Evolutionary conservation across 1,284 basidiomycete species (phyloP).

Genomic region (Austroboletus niveus): DNA sequence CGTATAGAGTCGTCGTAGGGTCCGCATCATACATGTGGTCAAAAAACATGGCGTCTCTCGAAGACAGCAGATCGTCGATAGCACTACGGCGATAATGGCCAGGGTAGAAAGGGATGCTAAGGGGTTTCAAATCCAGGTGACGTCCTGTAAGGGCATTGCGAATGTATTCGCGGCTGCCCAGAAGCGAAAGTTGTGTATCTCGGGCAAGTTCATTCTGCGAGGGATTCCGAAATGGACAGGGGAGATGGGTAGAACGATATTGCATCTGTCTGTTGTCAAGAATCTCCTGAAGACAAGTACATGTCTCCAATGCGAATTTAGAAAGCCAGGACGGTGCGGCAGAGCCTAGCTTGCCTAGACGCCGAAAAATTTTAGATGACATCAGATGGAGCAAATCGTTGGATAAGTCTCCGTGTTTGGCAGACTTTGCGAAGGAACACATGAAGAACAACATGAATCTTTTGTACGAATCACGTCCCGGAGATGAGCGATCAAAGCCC

Average conservation of each 20-base stretch:
- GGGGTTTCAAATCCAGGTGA: not conserved
- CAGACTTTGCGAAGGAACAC: not conserved
- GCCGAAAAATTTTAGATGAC: not conserved
- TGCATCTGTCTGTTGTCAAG: not conserved
- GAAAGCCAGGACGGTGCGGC: not conserved
- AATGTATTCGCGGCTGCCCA: not conserved
- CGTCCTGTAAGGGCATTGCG: slow-evolving; percentile 4
- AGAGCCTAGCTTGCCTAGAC: not conserved
- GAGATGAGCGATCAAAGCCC: slow-evolving; percentile 7
- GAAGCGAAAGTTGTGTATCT: not conserved
- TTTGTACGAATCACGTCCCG: not conserved
- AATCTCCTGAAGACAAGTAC: not conserved
- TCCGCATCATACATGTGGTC: slow-evolving; percentile 4
- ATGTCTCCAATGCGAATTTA: not conserved
- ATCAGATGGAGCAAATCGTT: not conserved
- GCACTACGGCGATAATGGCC: not conserved
- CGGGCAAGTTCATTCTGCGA: not conserved
- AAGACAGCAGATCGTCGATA: not conserved
- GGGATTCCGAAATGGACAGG: not conserved
- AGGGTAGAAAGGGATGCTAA: slow-evolving; percentile 10
- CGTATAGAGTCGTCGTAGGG: slow-evolving; percentile 25
- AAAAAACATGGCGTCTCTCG: slow-evolving; percentile 4
- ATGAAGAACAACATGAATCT: not conserved
- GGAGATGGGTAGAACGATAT: not conserved
- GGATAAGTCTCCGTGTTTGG: not conserved